A percentile compares a stretch with the other conserved stretches of the same genome.
Evolutionary conservation across 257 asterid species (phyloP).

Genomic region (Ligustrum vulgare): DNA sequence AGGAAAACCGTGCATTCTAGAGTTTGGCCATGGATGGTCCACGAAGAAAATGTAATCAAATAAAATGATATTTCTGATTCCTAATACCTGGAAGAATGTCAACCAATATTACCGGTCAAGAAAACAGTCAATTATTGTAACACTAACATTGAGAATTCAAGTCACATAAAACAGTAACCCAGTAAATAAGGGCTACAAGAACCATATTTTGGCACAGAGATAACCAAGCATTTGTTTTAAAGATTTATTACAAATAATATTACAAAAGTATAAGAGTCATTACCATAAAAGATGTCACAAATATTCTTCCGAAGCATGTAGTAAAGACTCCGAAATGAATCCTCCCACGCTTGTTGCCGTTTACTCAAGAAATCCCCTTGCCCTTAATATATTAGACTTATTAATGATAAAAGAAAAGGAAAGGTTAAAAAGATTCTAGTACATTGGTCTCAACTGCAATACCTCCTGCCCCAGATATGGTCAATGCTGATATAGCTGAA

Average conservation of each 20-base stretch:
- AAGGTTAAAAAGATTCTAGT: constrained; percentile 16
- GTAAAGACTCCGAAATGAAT: constrained; percentile 85
- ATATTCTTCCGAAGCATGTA: constrained; percentile 76
- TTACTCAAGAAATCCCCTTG: constrained; percentile 69
- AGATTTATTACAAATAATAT: constrained; percentile 5
- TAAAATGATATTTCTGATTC: background rate
- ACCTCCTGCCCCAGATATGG: constrained; percentile 67
- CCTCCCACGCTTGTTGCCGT: constrained; percentile 86
- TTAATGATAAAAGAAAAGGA: constrained; percentile 17
- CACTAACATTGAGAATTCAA: constrained; percentile 10
- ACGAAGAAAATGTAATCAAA: background rate
- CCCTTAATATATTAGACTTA: constrained; percentile 39
- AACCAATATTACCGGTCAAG: background rate
- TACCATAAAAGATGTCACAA: constrained; percentile 88
- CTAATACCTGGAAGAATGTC: background rate
- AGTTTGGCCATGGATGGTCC: background rate
- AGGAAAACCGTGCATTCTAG: constrained; percentile 14
- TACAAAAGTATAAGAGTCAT: constrained; percentile 12
- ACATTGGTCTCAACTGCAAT: constrained; percentile 22
- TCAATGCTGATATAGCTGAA: constrained; percentile 72
- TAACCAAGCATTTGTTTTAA: constrained; percentile 8
- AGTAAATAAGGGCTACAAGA: background rate
- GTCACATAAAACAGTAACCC: background rate
- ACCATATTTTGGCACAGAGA: constrained; percentile 12
- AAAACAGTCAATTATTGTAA: background rate